Evolutionary conservation across 1,284 basidiomycete species (phyloP), one percentile per base, ranked within the genome.

Genomic region (Microbotryum silenes-acaulis): DNA sequence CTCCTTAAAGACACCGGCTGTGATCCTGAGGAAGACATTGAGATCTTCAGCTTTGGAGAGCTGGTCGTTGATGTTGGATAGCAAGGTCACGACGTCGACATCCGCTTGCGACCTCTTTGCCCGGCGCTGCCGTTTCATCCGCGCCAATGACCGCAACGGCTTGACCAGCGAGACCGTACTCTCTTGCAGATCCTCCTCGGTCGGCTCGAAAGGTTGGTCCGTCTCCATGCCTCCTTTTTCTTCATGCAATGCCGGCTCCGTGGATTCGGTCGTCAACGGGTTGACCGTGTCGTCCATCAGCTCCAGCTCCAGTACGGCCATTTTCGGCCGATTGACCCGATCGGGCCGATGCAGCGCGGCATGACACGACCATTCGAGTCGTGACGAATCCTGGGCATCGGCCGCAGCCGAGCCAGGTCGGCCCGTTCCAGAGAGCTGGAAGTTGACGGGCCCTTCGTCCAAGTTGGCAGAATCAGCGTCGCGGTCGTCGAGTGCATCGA

Each of bases 51-150:
- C 85, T 5, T 81, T 80, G 0, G 83, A 83, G 6, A 91, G 80
- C 74, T 92, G 89, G 66, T 91, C 87, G 74, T 90, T 91, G 72
- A 91, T 87, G 74, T 92, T 88, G 31, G 83, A 81, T 70, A 91
- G 82, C 8, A 91, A 83, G 0, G 86, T 83, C 65, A 91, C 87
- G 1, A 89, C 81, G 71, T 91, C 87, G 83, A 90, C 76, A n/a
- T 69, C 63, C 23, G 18, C 46, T 25, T 60, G 37, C 9, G 29
- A 46, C 54, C 37, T 31, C 57, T 48, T 21, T 49, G 48, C 23
- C 25, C 45, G 57, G 57, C 37, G 49, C 51, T 44, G 55, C 49
- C 37, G 37, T 42, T 54, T 57, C 27, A 56, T 44, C 29, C 88
- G 79, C 65, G 88, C 83, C 5, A 91, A 78, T 0, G 88, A 86